Base-by-base conservation (phyloP, 2,329 filamentous ascomycete species). In the Epichloe glyceriae region DNA sequence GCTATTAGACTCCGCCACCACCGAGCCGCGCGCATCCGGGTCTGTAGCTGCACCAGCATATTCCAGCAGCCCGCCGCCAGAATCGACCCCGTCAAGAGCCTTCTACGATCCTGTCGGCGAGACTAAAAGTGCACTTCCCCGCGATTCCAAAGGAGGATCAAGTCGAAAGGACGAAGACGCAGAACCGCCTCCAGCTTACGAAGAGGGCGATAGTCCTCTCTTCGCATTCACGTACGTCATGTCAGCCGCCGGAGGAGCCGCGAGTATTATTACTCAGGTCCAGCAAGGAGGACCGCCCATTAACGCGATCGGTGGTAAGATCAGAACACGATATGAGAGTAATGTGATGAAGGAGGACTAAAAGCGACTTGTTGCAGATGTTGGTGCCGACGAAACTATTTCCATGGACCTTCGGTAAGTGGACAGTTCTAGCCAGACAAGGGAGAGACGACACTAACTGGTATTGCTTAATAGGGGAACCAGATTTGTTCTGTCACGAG, bases 221-320 rank as follows among this genome's bases (percentile, higher is more conserved):
- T 79, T 86, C 54, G 88, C 88, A 52, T 98, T 98, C 65, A 84
- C 86, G 61, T 98, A 94, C 80, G 81, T 95, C 67, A 98, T 98
- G 93, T 90, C 93, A 71, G 87, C 89, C 67, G 90, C 91, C 71
- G 91, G 91, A 76, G 91, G 90, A 73, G 87, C 90, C 61, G 85
- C 90, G 74, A 97, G 93, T 80, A 95, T 98, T 66, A 95, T 98
- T 73, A 98, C 93, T 70, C 93, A 98, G 74, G 93, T 98, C 61
- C 90, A 95, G 67, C 93, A 98, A 71, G 86, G 86, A 58, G 90
- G 86, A 47, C 86, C 89, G 61, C 86, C 90, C 38, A 82, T 96
- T 60, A 95, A 93, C 69, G 86, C 88, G 50, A 76, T 97, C 54
- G 88, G 87, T 80, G 87, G 87, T 89, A 72, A 63, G 76, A 55